Evolutionary conservation across 176 grass and related monocot genomes (phyloP).

Genomic region (Themeda triandra): DNA sequence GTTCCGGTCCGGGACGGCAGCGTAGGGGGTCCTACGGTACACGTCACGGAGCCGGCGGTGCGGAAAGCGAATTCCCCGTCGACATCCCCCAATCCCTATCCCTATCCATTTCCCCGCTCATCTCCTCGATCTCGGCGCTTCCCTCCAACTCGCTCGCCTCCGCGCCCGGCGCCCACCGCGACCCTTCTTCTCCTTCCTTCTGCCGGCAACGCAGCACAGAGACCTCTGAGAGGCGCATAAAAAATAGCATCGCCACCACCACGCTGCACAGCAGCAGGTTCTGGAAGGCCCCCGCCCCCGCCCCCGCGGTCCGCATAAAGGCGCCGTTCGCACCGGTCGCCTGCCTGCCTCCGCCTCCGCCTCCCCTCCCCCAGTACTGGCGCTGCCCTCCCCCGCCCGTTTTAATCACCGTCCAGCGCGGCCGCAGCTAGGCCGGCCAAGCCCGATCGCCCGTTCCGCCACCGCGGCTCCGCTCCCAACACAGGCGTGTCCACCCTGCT

Average conservation of each 20-base stretch:
- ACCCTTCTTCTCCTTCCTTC: not conserved
- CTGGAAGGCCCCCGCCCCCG: not conserved
- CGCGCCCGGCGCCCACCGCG: not conserved
- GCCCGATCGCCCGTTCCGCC: constrained; percentile 17
- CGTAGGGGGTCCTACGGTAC: not conserved
- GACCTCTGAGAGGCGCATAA: not conserved
- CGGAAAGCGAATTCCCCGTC: not conserved
- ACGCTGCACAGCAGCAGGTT: not conserved
- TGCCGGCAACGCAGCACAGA: not conserved
- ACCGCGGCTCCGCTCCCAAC: not conserved
- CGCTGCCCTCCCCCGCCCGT: not conserved
- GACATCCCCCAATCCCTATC: constrained; percentile 1
- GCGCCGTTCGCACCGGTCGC: constrained; percentile 25
- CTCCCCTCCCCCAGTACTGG: not conserved
- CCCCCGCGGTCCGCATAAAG: constrained; percentile 5
- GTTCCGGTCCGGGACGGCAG: not conserved
- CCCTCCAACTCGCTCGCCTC: not conserved
- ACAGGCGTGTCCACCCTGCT: not conserved
- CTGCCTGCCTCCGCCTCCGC: not conserved
- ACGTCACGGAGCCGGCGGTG: not conserved
- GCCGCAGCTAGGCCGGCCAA: not conserved
- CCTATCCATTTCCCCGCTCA: not conserved
- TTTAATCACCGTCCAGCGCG: constrained; percentile 10
- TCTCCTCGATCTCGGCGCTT: not conserved
- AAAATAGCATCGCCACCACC: constrained; percentile 7